Evolutionary conservation across 2,329 filamentous ascomycete species (phyloP).

Genomic region (Myriosclerotinia curreyana): DNA sequence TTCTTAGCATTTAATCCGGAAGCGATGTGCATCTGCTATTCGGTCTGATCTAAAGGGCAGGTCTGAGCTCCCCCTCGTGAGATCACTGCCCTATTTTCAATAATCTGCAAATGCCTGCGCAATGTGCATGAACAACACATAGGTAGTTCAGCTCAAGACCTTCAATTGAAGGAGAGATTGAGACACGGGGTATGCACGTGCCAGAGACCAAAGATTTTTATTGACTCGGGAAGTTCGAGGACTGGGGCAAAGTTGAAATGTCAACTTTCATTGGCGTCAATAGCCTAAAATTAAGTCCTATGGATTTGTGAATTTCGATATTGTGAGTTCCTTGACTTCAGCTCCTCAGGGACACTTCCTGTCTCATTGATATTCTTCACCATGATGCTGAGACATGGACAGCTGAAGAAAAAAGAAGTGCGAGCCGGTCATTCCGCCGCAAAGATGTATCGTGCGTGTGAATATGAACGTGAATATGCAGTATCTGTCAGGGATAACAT

Average conservation of each 20-base stretch:
- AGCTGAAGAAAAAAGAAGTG: background rate
- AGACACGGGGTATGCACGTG: slow-evolving; percentile 22
- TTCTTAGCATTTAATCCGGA: too few species aligned
- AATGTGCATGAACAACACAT: slow-evolving; percentile 19
- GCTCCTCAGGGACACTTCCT: background rate
- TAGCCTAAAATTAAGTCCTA: background rate
- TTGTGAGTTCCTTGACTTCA: background rate
- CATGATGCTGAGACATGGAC: background rate
- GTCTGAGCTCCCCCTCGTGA: slow-evolving; percentile 3
- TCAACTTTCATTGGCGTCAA: background rate
- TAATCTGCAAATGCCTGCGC: slow-evolving; percentile 8
- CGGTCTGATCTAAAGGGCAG: slow-evolving; percentile 15
- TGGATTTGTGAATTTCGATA: background rate
- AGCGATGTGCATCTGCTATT: slow-evolving; percentile 9
- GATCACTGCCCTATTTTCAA: slow-evolving; percentile 8
- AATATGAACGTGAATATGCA: slow-evolving; percentile 7
- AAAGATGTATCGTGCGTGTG: background rate
- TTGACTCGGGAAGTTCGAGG: background rate
- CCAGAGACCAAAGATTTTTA: slow-evolving; percentile 8
- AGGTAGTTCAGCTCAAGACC: slow-evolving; percentile 13
- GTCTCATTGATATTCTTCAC: background rate
- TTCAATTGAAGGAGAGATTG: slow-evolving; percentile 8
- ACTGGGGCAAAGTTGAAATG: background rate
- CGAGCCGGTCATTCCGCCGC: background rate
- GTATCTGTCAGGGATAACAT: slow-evolving; percentile 3